A percentile compares a stretch with the other conserved stretches of the same genome.
These are phyloP conservation scores for Fraxinus velutina DNA, from an alignment of 305 asterid genomes.

Conservation along the genomic window DNA sequence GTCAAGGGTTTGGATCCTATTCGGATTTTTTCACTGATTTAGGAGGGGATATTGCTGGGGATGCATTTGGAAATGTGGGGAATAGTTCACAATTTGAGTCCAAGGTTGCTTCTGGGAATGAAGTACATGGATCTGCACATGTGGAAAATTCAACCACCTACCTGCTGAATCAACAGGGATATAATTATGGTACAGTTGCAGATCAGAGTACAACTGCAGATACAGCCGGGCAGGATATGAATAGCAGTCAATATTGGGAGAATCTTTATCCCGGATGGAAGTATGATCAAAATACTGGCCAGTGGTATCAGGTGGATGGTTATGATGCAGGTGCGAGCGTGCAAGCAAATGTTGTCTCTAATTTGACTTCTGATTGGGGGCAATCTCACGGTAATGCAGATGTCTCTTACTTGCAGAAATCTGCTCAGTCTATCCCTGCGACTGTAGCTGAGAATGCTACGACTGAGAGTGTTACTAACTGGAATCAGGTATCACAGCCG, in stretches of 20 bases:
- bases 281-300: slow-evolving; percentile 58
- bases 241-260: slow-evolving; percentile 67
- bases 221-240: slow-evolving; percentile 41
- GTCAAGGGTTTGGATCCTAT: slow-evolving; percentile 69
- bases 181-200: slow-evolving; percentile 32
- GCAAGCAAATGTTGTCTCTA: slow-evolving; percentile 35
- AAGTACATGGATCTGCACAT: slow-evolving; percentile 30
- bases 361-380: slow-evolving; percentile 42
- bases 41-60: slow-evolving; percentile 45
- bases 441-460: slow-evolving; percentile 51
- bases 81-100: slow-evolving; percentile 31
- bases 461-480: slow-evolving; percentile 54
- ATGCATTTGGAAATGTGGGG: slow-evolving; percentile 36
- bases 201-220: slow-evolving; percentile 19
- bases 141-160: slow-evolving; percentile 29
- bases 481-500: slow-evolving; percentile 46
- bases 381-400: slow-evolving; percentile 41
- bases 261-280: slow-evolving; percentile 93
- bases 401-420: slow-evolving; percentile 68
- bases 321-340: slow-evolving; percentile 40
- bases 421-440: slow-evolving; percentile 51
- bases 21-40: slow-evolving; percentile 70
- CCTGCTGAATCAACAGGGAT: slow-evolving; percentile 38
- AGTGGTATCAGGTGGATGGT: slow-evolving; percentile 81
- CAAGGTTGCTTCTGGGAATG: slow-evolving; percentile 31